Conservation (phyloP, 1,284 basidiomycete species). For the Pseudozyma tsukubaensis region DNA sequence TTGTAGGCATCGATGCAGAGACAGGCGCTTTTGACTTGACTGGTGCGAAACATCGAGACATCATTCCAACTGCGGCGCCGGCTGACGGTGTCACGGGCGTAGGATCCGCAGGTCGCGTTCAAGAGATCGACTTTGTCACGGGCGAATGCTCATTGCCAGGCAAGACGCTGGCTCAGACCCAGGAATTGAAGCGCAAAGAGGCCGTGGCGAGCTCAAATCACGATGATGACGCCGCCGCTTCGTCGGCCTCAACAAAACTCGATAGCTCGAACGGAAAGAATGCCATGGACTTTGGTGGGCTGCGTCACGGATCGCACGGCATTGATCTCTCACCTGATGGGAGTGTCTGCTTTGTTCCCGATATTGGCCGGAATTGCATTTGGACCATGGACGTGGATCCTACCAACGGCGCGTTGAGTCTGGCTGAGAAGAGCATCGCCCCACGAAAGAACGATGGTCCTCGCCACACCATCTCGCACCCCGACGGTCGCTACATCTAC, state of each 20-base stretch:
- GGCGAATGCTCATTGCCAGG: conserved; percentile 48
- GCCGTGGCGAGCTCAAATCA: not conserved
- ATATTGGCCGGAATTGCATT: conserved; percentile 69
- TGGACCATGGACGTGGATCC: conserved; percentile 69
- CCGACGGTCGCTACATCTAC: conserved; percentile 69
- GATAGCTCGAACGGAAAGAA: conserved; percentile 39
- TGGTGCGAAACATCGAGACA: conserved; percentile 21
- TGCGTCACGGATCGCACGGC: conserved; percentile 45
- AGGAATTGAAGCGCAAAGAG: conserved; percentile 10
- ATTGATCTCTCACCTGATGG: conserved; percentile 37
- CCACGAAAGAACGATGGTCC: conserved; percentile 69
- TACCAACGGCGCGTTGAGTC: conserved; percentile 51
- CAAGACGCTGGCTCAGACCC: conserved; percentile 34
- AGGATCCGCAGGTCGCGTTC: conserved; percentile 49
- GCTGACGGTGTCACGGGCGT: conserved; percentile 26
- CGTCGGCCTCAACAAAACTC: conserved; percentile 18
- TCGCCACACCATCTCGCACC: conserved; percentile 70
- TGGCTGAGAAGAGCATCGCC: conserved; percentile 68
- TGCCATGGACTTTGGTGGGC: conserved; percentile 53
- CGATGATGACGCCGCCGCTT: not conserved
- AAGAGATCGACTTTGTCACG: conserved; percentile 62
- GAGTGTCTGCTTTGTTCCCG: conserved; percentile 16
- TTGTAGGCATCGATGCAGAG: conserved; percentile 61
- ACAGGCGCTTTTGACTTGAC: conserved; percentile 60
- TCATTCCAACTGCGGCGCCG: conserved; percentile 12